A percentile compares a stretch with the other conserved stretches of the same genome.
Conservation (phyloP, 164 flowering plant species). For the Pachysandra terminalis region DNA sequence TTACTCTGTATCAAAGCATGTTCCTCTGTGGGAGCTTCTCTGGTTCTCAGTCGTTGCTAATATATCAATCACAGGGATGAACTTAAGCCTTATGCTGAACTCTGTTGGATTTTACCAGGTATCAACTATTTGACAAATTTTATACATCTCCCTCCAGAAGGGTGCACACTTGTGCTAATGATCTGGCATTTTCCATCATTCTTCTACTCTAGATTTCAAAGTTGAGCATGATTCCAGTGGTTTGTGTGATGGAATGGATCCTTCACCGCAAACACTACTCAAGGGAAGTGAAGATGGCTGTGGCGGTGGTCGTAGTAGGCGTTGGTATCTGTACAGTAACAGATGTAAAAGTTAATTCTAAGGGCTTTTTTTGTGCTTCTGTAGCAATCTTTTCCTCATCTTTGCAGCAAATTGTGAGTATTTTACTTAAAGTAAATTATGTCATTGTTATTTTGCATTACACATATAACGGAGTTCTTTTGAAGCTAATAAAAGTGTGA, state of each 20-base stretch:
- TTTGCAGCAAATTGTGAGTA: slow-evolving; percentile 89
- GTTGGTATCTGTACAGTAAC: too few species aligned
- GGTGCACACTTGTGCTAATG: neutral
- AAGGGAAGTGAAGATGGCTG: too few species aligned
- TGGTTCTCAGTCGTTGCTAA: slow-evolving; percentile 93
- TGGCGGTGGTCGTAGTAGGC: too few species aligned
- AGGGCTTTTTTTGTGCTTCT: slow-evolving; percentile 81
- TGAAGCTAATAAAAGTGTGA: neutral
- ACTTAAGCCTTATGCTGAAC: slow-evolving; percentile 69
- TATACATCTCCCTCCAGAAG: neutral
- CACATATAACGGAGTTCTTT: neutral
- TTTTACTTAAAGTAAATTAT: neutral
- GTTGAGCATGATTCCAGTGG: slow-evolving; percentile 68
- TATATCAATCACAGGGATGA: slow-evolving; percentile 87
- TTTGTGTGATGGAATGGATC: too few species aligned
- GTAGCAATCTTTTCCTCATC: slow-evolving; percentile 78
- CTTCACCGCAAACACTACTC: too few species aligned
- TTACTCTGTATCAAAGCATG: slow-evolving; percentile 72
- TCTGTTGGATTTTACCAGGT: too few species aligned
- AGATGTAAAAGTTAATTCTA: slow-evolving; percentile 82
- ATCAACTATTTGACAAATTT: slow-evolving; percentile 1
- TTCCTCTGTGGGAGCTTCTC: slow-evolving; percentile 96
- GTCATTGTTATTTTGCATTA: neutral
- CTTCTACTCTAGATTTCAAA: slow-evolving; percentile 65
- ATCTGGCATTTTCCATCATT: neutral